Percentiles rank a stretch among this genome's conserved stretches.
Conservation (phyloP, 2,329 filamentous ascomycete species). For the Clarireedia homoeocarpa region DNA sequence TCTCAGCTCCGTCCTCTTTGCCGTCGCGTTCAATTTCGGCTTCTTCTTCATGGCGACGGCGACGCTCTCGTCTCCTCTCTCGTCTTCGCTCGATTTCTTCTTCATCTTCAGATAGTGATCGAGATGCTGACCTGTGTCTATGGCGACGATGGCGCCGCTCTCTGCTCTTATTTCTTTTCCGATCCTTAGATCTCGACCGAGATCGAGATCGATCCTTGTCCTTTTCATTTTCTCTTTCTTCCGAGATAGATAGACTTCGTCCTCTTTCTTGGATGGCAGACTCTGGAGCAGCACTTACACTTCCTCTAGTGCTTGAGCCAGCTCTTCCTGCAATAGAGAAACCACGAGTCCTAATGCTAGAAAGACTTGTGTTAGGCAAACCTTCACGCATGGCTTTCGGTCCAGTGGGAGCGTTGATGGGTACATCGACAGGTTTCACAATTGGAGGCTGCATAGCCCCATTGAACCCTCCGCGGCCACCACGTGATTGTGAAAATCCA, state of each 20-base stretch:
- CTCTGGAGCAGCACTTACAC: constrained; percentile 23
- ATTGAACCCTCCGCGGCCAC: constrained; percentile 34
- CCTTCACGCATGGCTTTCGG: constrained; percentile 93
- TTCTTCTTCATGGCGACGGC: constrained; percentile 23
- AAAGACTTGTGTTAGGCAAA: constrained; percentile 71
- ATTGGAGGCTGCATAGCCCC: constrained; percentile 25
- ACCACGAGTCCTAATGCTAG: constrained; percentile 44
- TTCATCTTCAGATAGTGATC: constrained; percentile 24
- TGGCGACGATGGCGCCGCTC: constrained; percentile 25
- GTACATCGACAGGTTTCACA: constrained; percentile 35
- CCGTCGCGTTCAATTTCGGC: constrained; percentile 12
- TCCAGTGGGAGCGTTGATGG: constrained; percentile 75
- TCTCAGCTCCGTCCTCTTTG: constrained; percentile 15
- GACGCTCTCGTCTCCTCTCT: constrained; percentile 26
- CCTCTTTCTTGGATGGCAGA: constrained; percentile 18
- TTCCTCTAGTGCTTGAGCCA: constrained; percentile 20
- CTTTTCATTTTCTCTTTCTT: constrained; percentile 21
- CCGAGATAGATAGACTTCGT: constrained; percentile 22
- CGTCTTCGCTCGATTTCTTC: constrained; percentile 26
- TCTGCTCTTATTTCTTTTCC: constrained; percentile 22
- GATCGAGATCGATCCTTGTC: constrained; percentile 29
- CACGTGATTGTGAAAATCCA: constrained; percentile 19
- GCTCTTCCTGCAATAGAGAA: constrained; percentile 32
- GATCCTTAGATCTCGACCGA: constrained; percentile 25
- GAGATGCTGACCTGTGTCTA: constrained; percentile 26